Base-by-base conservation (phyloP, 176 grass and related monocot genomes). In the Phoenix roebelenii region DNA sequence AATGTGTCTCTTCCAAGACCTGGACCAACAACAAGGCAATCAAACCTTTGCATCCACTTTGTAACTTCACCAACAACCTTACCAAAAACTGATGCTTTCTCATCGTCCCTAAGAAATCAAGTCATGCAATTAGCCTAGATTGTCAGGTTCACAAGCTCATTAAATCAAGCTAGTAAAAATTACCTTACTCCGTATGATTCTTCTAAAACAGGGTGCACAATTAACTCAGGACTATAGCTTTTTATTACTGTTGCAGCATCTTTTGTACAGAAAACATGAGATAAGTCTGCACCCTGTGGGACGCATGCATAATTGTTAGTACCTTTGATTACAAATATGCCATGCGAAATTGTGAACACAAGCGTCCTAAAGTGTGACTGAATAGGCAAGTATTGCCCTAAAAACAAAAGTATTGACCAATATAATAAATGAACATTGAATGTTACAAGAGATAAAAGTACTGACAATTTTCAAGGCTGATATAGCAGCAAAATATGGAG, bases 171-270 rank as follows among this genome's bases (percentile, higher is more conserved):
- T 72, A 18, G 50, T 3, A 52, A 32, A 63, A 49, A 50, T 44
- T 85, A 96, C 92, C 80, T 96, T 64, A 96, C 75, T 58, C 83
- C 88, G 66, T 96, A 88, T 5, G 92, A 96, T 52, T 96, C 92
- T 60, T 96, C 87, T 57, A 90, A 67, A 67, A 96, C 67, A 66
- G 92, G 92, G 72, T 96, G 92, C 16, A 96, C 87, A 75, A 96
- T 96, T 30, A 96, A 66, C 65, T 96, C 92, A 49, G 92, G 92
- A 50, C 92, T 96, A 60, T 90, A 96, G 60, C 92, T 88, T 67
- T 96, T 96, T 71, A 96, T 96, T 65, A 96, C 92, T 24, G 83
- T 87, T 32, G 87, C 86, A 67, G 92, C 92, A 85, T 96, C 92
- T 80, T 85, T 88, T 7, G 87, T 90, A 74, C 92, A 96, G 60